These are phyloP conservation scores for Gnomoniopsis sp. DNA, from an alignment of 2,329 filamentous ascomycete genomes.

Conservation along the genomic window DNA sequence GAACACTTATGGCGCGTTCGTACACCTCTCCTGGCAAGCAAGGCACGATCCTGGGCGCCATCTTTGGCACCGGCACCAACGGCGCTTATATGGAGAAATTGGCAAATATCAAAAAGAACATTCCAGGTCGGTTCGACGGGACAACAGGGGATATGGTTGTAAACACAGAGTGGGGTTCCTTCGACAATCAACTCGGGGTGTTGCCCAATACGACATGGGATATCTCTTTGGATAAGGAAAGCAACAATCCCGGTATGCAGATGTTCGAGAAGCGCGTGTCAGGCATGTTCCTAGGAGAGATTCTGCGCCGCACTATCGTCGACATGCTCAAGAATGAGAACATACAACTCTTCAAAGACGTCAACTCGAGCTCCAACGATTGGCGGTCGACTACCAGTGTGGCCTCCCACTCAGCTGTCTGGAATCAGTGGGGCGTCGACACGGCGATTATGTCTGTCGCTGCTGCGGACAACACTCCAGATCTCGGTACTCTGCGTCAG, in stretches of 20 bases:
- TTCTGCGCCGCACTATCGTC: constrained; percentile 74
- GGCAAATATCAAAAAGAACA: constrained; percentile 74
- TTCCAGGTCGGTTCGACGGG: constrained; percentile 68
- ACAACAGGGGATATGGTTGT: constrained; percentile 93
- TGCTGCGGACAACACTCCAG: constrained; percentile 72
- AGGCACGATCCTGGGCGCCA: constrained; percentile 85
- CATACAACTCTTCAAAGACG: constrained; percentile 71
- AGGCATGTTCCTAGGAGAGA: constrained; percentile 97
- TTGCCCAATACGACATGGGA: constrained; percentile 86
- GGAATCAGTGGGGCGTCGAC: constrained; percentile 84
- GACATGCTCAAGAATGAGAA: constrained; percentile 66
- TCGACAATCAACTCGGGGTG: constrained; percentile 88
- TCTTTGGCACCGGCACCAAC: constrained; percentile 97
- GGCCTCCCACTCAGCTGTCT: constrained; percentile 62
- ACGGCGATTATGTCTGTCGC: constrained; percentile 86
- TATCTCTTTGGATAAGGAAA: constrained; percentile 69
- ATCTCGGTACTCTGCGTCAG: constrained; percentile 70
- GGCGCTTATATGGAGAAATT: constrained; percentile 96
- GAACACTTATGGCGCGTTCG: constrained; percentile 94
- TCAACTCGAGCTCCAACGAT: constrained; percentile 69
- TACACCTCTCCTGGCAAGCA: constrained; percentile 90
- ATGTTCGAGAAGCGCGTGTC: constrained; percentile 99
- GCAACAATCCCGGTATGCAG: constrained; percentile 88
- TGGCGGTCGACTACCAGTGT: constrained; percentile 68
- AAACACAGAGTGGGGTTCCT: constrained; percentile 98